These are phyloP conservation scores for Sclerospora graminicola DNA, from an alignment of 352 stramenopile genomes.

Conservation along the genomic window DNA sequence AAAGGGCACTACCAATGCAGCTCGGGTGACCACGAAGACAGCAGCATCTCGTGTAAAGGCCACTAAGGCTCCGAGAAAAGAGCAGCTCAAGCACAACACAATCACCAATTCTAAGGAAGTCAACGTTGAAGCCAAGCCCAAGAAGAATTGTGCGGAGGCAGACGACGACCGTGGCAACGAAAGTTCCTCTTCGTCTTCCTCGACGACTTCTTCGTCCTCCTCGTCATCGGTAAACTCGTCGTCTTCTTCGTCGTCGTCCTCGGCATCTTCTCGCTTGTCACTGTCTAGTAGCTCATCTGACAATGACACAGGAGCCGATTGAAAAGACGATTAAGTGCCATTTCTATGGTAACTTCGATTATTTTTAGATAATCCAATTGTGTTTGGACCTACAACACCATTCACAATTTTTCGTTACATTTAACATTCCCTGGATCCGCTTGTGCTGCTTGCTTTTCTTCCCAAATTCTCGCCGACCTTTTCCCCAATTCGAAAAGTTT, in stretches of 20 bases:
- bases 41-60: background rate
- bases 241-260: conserved; percentile 33
- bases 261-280: conserved; percentile 24
- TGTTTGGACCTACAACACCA: conserved; percentile 1
- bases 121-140: conserved; percentile 7
- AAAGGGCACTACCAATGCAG: conserved; percentile 3
- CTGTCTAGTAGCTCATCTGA: conserved; percentile 46
- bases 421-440: conserved; percentile 1
- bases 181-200: conserved; percentile 37
- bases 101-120: conserved; percentile 9
- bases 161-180: conserved; percentile 33
- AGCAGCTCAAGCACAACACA: conserved; percentile 6
- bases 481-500: conserved; percentile 53
- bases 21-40: conserved; percentile 1
- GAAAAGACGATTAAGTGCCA: background rate
- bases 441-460: conserved; percentile 12
- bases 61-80: conserved; percentile 3
- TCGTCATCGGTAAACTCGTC: conserved; percentile 30
- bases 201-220: conserved; percentile 33
- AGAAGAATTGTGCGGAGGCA: conserved; percentile 14
- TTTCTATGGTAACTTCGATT: background rate
- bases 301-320: conserved; percentile 12
- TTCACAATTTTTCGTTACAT: background rate
- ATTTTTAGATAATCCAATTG: conserved; percentile 5
- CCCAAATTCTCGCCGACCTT: conserved; percentile 39